Evolutionary conservation across 2,329 filamentous ascomycete genomes (phyloP), one percentile per base, ranked within the genome.

Genomic region (Alternaria sp.): DNA sequence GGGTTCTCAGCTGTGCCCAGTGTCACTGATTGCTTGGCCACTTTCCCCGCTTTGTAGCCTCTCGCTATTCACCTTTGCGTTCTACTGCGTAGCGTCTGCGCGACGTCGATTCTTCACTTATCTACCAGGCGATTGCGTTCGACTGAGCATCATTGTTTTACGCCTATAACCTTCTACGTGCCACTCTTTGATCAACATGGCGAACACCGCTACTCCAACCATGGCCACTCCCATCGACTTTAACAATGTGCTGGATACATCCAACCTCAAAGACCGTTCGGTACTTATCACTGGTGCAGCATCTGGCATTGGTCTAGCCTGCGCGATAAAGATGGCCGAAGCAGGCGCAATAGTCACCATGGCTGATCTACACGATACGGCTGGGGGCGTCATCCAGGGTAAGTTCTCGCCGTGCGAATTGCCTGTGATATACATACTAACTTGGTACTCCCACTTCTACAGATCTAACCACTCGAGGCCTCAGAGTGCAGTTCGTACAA

Each of bases 281-380:
- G 68, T 71, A 0, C 61, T 77, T 2, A 63, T 78, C 15, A 77
- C 73, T 18, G 73, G 75, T 1, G 70, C 68, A 11, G 73, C 75
- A 15, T 64, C 66, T 6, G 74, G 74, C 2, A 75, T 78, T 23
- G 73, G 75, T 21, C 70, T 70, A 15, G 71, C 70, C n/a, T 66
- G 64, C 55, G 70, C 64, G 12, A 63, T 63, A 3, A 59, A 62
- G 21, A 33, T 74, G 23, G 71, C 71, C 9, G 63, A 72, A 47
- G 58, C 61, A 18, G 73, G 74, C 9, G 73, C 70, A 23, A 44
- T 70, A 15, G 70, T 77, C 18, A 76, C 74, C 3, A 65, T 77
- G 3, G 67, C 69, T 4, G 74, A 77, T 55, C 20, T 73, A 11
- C 67, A 71, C 10, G 56, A 64, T 25, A 54, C 50, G 12, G 75